Evolutionary conservation across 345 rosid species (phyloP).

Genomic region (Streptanthus diversifolius): DNA sequence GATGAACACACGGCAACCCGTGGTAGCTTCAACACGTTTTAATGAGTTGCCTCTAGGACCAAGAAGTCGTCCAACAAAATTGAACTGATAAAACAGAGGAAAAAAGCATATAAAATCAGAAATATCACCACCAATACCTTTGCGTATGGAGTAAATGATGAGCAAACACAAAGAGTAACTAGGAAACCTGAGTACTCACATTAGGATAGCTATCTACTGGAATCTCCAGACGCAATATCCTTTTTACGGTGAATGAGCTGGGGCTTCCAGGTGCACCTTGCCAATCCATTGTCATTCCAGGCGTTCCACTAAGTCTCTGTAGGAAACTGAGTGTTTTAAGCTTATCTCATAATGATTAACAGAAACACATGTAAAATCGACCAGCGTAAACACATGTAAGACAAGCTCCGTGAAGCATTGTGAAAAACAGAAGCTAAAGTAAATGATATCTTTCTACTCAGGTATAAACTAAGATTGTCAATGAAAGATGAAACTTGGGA

Average conservation of each 20-base stretch:
- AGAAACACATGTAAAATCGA: background rate
- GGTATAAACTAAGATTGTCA: background rate
- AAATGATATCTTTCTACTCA: background rate
- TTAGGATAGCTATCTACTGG: conserved; percentile 71
- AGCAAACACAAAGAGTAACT: background rate
- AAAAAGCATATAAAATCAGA: background rate
- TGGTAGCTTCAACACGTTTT: conserved; percentile 97
- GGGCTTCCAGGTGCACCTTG: conserved; percentile 99
- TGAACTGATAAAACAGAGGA: conserved; percentile 52
- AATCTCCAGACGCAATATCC: conserved; percentile 96
- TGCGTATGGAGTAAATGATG: background rate
- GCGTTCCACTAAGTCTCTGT: conserved; percentile 79
- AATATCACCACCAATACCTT: background rate
- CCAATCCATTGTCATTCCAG: conserved; percentile 99
- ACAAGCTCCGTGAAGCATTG: background rate
- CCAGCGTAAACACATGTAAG: background rate
- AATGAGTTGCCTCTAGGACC: conserved; percentile 99
- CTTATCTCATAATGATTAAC: background rate
- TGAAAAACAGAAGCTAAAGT: background rate
- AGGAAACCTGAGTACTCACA: conserved; percentile 23
- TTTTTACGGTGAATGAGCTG: conserved; percentile 89
- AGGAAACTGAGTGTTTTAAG: background rate
- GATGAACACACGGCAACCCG: conserved; percentile 96
- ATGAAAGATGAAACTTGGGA: background rate
- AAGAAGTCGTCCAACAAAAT: conserved; percentile 96